phyloP scores from a whole-genome alignment of 169 alveolate species.

The Cryptosporidium xiaoi region DNA sequence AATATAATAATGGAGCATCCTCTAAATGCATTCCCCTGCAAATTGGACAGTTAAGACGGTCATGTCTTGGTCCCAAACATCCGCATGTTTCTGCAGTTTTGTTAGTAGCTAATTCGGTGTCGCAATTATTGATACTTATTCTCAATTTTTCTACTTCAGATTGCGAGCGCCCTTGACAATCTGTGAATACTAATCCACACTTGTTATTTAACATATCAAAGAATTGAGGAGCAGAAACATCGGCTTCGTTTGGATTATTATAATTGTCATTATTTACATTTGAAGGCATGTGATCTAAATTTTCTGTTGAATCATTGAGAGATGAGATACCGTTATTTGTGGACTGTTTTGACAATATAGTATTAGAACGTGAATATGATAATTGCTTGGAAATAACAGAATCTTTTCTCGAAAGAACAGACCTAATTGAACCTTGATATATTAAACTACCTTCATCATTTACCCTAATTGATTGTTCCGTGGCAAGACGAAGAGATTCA shows the following conservation, averaged over 20 bases:
- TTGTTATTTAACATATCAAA: constrained; percentile 37
- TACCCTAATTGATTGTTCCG: constrained; percentile 72
- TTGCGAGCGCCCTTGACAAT: constrained; percentile 10
- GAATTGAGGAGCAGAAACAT: background rate
- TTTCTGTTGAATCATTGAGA: background rate
- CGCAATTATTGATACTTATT: constrained; percentile 3
- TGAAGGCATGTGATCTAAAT: constrained; percentile 23
- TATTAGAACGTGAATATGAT: constrained; percentile 15
- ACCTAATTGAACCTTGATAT: constrained; percentile 14
- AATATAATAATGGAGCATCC: constrained; percentile 73
- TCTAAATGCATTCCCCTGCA: constrained; percentile 73
- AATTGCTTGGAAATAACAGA: constrained; percentile 11
- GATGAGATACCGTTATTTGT: constrained; percentile 8
- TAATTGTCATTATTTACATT: constrained; percentile 2
- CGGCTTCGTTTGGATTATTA: background rate
- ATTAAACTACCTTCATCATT: constrained; percentile 64
- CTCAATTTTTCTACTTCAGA: constrained; percentile 2
- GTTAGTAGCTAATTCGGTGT: constrained; percentile 53
- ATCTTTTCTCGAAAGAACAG: constrained; percentile 24
- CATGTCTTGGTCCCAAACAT: constrained; percentile 73
- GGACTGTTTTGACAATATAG: background rate
- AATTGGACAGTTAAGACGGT: constrained; percentile 51
- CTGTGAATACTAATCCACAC: constrained; percentile 65
- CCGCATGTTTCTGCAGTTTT: constrained; percentile 67
- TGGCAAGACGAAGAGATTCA: constrained; percentile 61